Conservation (phyloP, 2,329 filamentous ascomycete species). For the Sporothrix luriei region DNA sequence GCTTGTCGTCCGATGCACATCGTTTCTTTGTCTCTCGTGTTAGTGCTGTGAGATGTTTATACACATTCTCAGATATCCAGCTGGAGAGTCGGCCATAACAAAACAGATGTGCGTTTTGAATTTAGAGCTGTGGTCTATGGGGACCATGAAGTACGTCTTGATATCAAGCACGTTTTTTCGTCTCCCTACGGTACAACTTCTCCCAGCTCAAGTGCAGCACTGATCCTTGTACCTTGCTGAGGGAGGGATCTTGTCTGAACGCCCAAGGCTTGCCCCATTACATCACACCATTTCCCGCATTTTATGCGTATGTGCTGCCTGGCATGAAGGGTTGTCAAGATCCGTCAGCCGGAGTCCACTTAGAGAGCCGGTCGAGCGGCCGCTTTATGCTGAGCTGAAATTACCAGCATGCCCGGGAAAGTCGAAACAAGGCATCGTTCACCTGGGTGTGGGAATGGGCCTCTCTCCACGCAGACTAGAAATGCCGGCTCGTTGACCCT, state of each 20-base stretch:
- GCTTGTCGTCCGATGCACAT: slow-evolving; percentile 16
- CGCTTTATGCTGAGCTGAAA: background rate
- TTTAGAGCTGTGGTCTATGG: background rate
- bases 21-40: slow-evolving; percentile 15
- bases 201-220: background rate
- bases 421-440: slow-evolving; percentile 9
- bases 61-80: slow-evolving; percentile 1
- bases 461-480: background rate
- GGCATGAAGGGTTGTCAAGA: slow-evolving; percentile 4
- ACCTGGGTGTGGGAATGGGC: background rate
- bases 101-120: background rate
- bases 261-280: background rate
- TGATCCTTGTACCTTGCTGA: background rate
- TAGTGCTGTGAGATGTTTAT: slow-evolving; percentile 14
- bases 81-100: background rate
- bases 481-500: background rate
- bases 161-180: background rate
- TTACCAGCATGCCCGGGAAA: slow-evolving; percentile 7
- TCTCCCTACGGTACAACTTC: background rate
- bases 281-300: background rate
- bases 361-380: background rate
- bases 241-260: background rate
- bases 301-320: background rate
- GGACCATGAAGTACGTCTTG: background rate
- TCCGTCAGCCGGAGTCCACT: background rate